A percentile compares a stretch with the other conserved stretches of the same genome.
These are phyloP conservation scores for Drosera capensis DNA, from an alignment of 148 eudicot species.

Conservation along the genomic window DNA sequence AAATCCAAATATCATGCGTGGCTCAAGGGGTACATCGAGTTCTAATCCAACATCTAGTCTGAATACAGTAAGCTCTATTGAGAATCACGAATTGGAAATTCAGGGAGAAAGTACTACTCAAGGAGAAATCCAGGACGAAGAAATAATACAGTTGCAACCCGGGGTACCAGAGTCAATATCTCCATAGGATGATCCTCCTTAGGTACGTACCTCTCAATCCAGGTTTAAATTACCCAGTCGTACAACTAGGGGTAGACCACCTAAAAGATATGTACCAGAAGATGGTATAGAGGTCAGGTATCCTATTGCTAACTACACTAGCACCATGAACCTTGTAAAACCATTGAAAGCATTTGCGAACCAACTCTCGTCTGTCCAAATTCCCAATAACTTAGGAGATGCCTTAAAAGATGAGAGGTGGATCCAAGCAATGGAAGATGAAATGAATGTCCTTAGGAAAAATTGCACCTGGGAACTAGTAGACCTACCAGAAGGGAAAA, in stretches of 20 bases:
- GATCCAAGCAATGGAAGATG: not conserved
- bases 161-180: too few relatives aligned
- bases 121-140: too few relatives aligned
- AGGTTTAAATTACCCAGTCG: not conserved
- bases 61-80: too few relatives aligned
- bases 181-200: too few relatives aligned
- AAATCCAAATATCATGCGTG: too few relatives aligned
- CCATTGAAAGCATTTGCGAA: not conserved
- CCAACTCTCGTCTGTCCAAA: not conserved
- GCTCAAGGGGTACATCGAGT: too few relatives aligned
- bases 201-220: too few relatives aligned
- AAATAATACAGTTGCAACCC: too few relatives aligned
- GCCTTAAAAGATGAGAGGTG: not conserved
- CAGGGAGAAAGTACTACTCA: too few relatives aligned
- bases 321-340: not conserved
- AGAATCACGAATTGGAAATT: too few relatives aligned
- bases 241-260: not conserved
- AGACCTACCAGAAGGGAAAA: not conserved
- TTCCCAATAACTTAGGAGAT: not conserved
- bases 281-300: too few relatives aligned
- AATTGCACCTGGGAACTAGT: not conserved
- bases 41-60: too few relatives aligned
- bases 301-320: not conserved
- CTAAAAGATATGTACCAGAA: not conserved
- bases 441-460: not conserved